Evolutionary conservation across 441 rosid species (phyloP), one percentile per base, ranked within the genome.

Genomic region (Theobroma grandiflorum): DNA sequence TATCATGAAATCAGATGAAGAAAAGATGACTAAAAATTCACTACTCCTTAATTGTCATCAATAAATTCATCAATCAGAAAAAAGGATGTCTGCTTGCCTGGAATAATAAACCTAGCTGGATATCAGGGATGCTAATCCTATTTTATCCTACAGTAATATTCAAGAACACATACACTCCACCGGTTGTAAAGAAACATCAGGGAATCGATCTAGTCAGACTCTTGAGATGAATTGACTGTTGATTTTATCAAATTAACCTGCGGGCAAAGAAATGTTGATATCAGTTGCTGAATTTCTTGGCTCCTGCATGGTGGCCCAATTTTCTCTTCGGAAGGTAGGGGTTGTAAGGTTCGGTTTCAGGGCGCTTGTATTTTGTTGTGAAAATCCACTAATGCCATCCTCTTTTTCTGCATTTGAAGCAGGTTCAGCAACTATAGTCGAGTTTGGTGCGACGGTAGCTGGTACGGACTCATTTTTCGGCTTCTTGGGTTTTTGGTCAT

Each of bases 401-500:
- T 81, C 88, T 81, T 82, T 72, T 79, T 85, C 90, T 1, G 72
- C 52, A 11, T 69, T 75, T 31, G 87, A 45, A n/a, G 70, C 74
- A 31, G 86, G 84, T 31, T 70, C 42, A 16, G 82, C 38, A 0
- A 76, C 45, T 0, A 65, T 66, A 10, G 82, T 70, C 8, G 86
- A 78, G 63, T 67, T 79, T 6, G 88, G 82, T 40, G 87, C 20
- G 22, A 82, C 69, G 0, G 77, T 59, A 20, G 87, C 78, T 42
- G 89, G 85, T n/a, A 58, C 18, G 53, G 89, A 53, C 22, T 89
- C 92, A 0, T 67, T 59, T 78, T 88, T 89, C 64, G 72, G 82
- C 82, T 91, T 94, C 94, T 93, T 95, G 0, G 89, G 87, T 83
- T 90, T 92, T 68, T 87, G 92, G 66, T 91, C 95, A 31, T 85